These are phyloP conservation scores for Eutypa lata DNA, from an alignment of 2,329 filamentous ascomycete genomes.

Conservation along the genomic window DNA sequence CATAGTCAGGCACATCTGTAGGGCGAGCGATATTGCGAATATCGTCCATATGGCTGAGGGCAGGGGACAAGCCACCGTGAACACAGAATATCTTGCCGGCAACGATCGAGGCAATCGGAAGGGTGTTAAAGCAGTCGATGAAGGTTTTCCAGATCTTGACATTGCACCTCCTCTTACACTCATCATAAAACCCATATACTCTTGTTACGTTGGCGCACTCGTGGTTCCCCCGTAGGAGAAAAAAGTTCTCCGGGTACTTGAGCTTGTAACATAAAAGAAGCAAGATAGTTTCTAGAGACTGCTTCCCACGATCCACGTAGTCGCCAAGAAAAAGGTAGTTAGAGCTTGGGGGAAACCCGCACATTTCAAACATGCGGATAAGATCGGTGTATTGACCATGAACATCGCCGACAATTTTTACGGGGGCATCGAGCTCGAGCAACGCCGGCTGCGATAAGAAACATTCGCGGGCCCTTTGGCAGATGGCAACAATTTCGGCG, in stretches of 20 bases:
- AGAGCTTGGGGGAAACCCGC: constrained; percentile 85
- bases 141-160: constrained; percentile 99
- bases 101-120: constrained; percentile 94
- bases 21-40: constrained; percentile 94
- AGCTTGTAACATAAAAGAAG: constrained; percentile 94
- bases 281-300: constrained; percentile 91
- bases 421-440: constrained; percentile 86
- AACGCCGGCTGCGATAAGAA: constrained; percentile 90
- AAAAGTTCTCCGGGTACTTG: constrained; percentile 97
- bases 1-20: constrained; percentile 96
- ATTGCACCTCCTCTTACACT: constrained; percentile 94
- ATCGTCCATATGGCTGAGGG: constrained; percentile 94
- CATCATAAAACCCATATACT: constrained; percentile 97
- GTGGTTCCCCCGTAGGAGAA: constrained; percentile 89
- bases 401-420: constrained; percentile 97
- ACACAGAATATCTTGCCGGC: constrained; percentile 98
- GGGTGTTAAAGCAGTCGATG: constrained; percentile 91
- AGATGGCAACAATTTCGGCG: constrained; percentile 93
- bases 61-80: constrained; percentile 89
- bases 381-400: constrained; percentile 96
- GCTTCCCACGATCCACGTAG: constrained; percentile 95
- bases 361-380: constrained; percentile 98
- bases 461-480: constrained; percentile 81
- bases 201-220: constrained; percentile 95
- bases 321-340: constrained; percentile 96